Conservation (phyloP, 371 early-diverging fungal genomes). For the Mortierella sp. region DNA sequence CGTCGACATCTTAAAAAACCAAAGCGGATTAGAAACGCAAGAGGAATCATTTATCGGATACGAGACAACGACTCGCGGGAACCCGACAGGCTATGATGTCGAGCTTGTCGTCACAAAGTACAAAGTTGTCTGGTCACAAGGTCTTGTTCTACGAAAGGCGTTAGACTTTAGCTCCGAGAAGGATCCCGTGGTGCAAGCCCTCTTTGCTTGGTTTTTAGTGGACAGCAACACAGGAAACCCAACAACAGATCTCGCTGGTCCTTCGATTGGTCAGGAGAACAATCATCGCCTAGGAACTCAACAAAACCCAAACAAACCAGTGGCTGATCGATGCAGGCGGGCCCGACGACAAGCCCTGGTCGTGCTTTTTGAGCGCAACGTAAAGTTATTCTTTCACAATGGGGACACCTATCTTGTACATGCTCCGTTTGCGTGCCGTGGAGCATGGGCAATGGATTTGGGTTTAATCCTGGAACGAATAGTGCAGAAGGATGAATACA, state of each 20-base stretch:
- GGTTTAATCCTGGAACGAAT: conserved; percentile 50
- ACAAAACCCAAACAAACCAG: not conserved
- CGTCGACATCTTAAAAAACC: not conserved
- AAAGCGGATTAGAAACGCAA: too few species aligned
- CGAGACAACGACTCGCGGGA: too few species aligned
- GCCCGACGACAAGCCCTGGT: conserved; percentile 51
- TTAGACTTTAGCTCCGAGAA: conserved; percentile 54
- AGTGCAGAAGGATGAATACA: not conserved
- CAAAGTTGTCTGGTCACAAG: conserved; percentile 63
- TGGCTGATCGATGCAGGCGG: conserved; percentile 12
- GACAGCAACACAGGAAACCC: conserved; percentile 13
- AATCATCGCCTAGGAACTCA: conserved; percentile 15
- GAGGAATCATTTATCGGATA: too few species aligned
- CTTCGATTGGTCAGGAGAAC: conserved; percentile 7
- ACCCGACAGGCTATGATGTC: conserved; percentile 34
- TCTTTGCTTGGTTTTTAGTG: conserved; percentile 61
- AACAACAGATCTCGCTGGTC: conserved; percentile 8
- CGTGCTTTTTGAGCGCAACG: conserved; percentile 46
- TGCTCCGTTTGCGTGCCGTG: conserved; percentile 48
- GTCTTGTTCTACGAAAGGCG: conserved; percentile 51
- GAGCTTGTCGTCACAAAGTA: conserved; percentile 60
- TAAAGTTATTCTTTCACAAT: conserved; percentile 49
- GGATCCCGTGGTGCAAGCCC: conserved; percentile 54
- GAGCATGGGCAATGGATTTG: conserved; percentile 55
- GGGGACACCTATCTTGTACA: conserved; percentile 44